phyloP scores from a whole-genome alignment of 2,329 filamentous ascomycete genomes.

The Venturia nashicola region DNA sequence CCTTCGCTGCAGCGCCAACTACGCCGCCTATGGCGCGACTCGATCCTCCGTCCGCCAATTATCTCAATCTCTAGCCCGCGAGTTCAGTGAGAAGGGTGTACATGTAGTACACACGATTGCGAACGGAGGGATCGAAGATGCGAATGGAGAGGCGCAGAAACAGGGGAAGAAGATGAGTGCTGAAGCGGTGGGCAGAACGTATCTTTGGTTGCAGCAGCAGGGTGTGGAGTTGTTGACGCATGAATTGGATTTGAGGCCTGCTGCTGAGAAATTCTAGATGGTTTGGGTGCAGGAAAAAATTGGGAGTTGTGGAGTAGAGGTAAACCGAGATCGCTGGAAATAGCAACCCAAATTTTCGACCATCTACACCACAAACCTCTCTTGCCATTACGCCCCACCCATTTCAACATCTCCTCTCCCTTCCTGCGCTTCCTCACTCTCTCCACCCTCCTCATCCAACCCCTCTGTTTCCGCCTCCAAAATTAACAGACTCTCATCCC shows the following conservation, averaged over 20 bases:
- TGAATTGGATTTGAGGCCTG: slow-evolving; percentile 39
- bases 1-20: slow-evolving; percentile 41
- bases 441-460: background rate
- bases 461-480: background rate
- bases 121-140: slow-evolving; percentile 42
- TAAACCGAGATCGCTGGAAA: no score
- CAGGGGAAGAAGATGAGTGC: slow-evolving; percentile 45
- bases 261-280: slow-evolving; percentile 34
- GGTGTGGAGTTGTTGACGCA: slow-evolving; percentile 39
- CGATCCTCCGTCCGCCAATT: slow-evolving; percentile 41
- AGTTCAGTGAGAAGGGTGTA: slow-evolving; percentile 43
- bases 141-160: slow-evolving; percentile 34
- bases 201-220: slow-evolving; percentile 39
- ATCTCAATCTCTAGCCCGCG: slow-evolving; percentile 42
- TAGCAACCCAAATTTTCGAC: no score
- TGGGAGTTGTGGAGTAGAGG: no score
- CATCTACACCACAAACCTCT: no score
- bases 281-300: background rate
- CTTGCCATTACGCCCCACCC: background rate
- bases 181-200: slow-evolving; percentile 45
- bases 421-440: no score
- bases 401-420: background rate
- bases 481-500: background rate
- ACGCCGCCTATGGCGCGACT: slow-evolving; percentile 42
- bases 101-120: slow-evolving; percentile 49